Conservation (phyloP, 352 stramenopile species). For the Heterotrichella gracilis region DNA sequence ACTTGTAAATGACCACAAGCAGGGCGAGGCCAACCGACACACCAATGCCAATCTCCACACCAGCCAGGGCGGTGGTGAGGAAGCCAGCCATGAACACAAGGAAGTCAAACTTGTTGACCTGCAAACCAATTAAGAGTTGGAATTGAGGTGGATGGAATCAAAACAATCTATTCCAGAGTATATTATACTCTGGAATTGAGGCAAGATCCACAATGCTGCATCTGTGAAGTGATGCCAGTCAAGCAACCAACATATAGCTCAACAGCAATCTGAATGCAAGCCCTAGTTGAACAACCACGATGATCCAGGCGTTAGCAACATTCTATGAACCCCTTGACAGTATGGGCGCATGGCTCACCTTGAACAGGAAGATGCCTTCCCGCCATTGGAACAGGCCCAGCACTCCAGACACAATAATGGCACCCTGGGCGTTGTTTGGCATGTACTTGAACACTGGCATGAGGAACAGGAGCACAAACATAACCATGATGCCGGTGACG, state of each 20-base stretch:
- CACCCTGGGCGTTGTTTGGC: conserved; percentile 38
- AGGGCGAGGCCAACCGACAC: conserved; percentile 22
- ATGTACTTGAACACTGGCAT: conserved; percentile 48
- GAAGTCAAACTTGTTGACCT: conserved; percentile 31
- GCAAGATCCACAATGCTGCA: too few species aligned
- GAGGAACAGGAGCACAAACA: conserved; percentile 46
- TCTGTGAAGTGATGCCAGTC: too few species aligned
- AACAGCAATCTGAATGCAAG: too few species aligned
- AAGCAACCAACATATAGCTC: too few species aligned
- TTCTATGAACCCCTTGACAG: too few species aligned
- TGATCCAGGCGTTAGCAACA: too few species aligned
- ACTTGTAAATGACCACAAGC: conserved; percentile 21
- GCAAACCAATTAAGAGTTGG: too few species aligned
- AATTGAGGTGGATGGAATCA: too few species aligned
- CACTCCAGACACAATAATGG: conserved; percentile 51
- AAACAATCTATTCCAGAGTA: too few species aligned
- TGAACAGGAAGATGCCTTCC: conserved; percentile 42
- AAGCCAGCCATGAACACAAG: conserved; percentile 28
- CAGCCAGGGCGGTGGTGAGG: conserved; percentile 27
- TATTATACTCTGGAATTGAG: too few species aligned
- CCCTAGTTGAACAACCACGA: too few species aligned
- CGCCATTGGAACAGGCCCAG: too few species aligned
- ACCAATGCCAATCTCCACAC: conserved; percentile 24
- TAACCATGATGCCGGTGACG: conserved; percentile 42
- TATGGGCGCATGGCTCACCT: conserved; percentile 41